Conservation (phyloP, 2,329 filamentous ascomycete species). For the Emergomyces africanus region DNA sequence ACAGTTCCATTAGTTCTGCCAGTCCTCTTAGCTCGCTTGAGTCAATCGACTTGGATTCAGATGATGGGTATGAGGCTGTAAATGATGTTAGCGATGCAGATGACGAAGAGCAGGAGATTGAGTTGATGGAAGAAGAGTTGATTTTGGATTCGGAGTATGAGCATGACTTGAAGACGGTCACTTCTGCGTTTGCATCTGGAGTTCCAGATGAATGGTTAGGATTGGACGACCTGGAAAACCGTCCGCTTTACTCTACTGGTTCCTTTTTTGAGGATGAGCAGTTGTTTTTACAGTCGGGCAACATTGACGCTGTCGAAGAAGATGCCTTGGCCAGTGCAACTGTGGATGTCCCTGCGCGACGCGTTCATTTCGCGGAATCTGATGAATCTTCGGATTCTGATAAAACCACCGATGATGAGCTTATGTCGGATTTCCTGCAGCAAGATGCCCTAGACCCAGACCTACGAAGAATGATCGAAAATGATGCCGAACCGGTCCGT, state of each 20-base stretch:
- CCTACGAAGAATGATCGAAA: conserved; percentile 61
- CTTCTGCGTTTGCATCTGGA: conserved; percentile 11
- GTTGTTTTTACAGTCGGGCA: conserved; percentile 20
- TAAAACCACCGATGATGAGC: conserved; percentile 45
- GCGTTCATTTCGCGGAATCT: conserved; percentile 60
- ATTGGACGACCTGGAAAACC: conserved; percentile 34
- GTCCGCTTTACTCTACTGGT: conserved; percentile 25
- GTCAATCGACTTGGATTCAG: conserved; percentile 12
- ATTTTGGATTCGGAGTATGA: conserved; percentile 42
- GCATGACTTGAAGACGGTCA: conserved; percentile 13
- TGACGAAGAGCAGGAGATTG: conserved; percentile 66
- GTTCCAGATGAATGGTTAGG: conserved; percentile 39
- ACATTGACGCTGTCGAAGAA: conserved; percentile 27
- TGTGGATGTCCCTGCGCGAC: conserved; percentile 35
- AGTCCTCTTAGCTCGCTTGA: conserved; percentile 8
- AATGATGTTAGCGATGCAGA: conserved; percentile 71
- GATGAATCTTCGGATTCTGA: conserved; percentile 48
- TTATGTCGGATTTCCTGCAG: conserved; percentile 66
- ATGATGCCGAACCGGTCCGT: conserved; percentile 35
- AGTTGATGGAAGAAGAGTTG: conserved; percentile 64
- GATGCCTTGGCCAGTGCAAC: conserved; percentile 24
- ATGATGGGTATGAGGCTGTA: conserved; percentile 55
- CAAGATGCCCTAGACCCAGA: conserved; percentile 60
- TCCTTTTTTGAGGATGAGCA: conserved; percentile 34
- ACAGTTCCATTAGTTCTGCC: conserved; percentile 8